Percentiles rank a stretch among this genome's conserved stretches.
Conservation (phyloP, 2,329 filamentous ascomycete species). For the Talaromyces atroroseus region DNA sequence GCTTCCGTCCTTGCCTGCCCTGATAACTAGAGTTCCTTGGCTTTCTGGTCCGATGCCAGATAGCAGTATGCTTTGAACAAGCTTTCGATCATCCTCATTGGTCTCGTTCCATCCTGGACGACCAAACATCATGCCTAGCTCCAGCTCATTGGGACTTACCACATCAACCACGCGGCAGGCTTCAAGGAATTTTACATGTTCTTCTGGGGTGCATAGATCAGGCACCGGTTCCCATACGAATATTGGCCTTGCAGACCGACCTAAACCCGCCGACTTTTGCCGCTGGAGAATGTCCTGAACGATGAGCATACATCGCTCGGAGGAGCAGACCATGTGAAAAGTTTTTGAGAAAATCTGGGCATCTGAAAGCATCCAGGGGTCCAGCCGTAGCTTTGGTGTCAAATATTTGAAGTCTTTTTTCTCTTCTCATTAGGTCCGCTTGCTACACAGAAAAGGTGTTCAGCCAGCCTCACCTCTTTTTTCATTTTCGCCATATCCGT, state of each 20-base stretch:
- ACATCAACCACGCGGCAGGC: constrained; percentile 54
- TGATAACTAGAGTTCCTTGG: constrained; percentile 42
- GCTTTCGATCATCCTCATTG: constrained; percentile 22
- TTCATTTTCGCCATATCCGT: constrained; percentile 70
- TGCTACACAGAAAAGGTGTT: neutral
- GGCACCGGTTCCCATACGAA: constrained; percentile 97
- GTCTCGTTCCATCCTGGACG: constrained; percentile 32
- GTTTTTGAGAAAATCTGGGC: constrained; percentile 64
- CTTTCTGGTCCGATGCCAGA: constrained; percentile 33
- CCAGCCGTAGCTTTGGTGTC: constrained; percentile 78
- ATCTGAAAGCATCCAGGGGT: constrained; percentile 63
- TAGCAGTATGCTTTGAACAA: constrained; percentile 32
- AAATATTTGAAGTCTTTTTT: constrained; percentile 72
- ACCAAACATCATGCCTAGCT: constrained; percentile 82
- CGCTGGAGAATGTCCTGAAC: constrained; percentile 62
- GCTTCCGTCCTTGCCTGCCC: constrained; percentile 58
- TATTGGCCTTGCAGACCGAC: constrained; percentile 52
- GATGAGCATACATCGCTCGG: constrained; percentile 68
- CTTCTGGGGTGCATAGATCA: constrained; percentile 70
- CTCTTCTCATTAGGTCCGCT: constrained; percentile 3
- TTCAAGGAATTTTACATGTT: constrained; percentile 49
- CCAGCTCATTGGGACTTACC: constrained; percentile 76
- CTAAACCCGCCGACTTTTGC: constrained; percentile 35
- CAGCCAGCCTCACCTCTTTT: constrained; percentile 49
- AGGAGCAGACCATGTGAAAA: constrained; percentile 84